Percentiles rank a stretch among this genome's conserved stretches.
Evolutionary conservation across 352 stramenopile species (phyloP).

Genomic region (Phytophthora gonapodyides): DNA sequence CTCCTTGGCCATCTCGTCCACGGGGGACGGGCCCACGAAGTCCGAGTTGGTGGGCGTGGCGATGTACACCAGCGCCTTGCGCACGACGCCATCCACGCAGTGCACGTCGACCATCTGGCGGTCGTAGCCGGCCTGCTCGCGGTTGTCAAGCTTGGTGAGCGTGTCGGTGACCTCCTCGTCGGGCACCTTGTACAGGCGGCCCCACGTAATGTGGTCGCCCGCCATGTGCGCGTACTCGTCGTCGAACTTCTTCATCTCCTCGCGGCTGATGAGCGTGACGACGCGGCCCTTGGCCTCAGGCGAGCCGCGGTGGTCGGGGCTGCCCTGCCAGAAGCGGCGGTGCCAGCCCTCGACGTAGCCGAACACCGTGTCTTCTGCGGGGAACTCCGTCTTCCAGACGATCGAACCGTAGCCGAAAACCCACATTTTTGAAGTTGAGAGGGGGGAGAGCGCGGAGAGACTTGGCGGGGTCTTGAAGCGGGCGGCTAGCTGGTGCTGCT

Average conservation of each 20-base stretch:
- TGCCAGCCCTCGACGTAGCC: slow-evolving; percentile 86
- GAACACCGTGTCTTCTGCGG: slow-evolving; percentile 65
- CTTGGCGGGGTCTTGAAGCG: background rate
- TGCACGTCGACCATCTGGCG: slow-evolving; percentile 76
- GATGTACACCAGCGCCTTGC: slow-evolving; percentile 84
- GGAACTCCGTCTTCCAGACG: slow-evolving; percentile 80
- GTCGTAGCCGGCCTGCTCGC: slow-evolving; percentile 86
- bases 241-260: slow-evolving; percentile 75
- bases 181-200: slow-evolving; percentile 86
- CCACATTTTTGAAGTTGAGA: slow-evolving; percentile 53
- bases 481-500: too few species aligned
- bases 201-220: slow-evolving; percentile 78
- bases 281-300: slow-evolving; percentile 77
- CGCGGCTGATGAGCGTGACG: slow-evolving; percentile 83
- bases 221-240: slow-evolving; percentile 72
- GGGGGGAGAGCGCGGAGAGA: background rate
- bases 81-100: slow-evolving; percentile 69
- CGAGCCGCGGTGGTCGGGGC: slow-evolving; percentile 84
- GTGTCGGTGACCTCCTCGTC: slow-evolving; percentile 77
- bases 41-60: slow-evolving; percentile 82
- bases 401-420: slow-evolving; percentile 88
- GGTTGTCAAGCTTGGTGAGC: slow-evolving; percentile 82
- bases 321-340: slow-evolving; percentile 91
- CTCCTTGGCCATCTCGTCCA: slow-evolving; percentile 80
- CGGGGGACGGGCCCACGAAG: slow-evolving; percentile 72